Conservation (phyloP, 129 eudicot genomes). For the Apium graveolens region DNA sequence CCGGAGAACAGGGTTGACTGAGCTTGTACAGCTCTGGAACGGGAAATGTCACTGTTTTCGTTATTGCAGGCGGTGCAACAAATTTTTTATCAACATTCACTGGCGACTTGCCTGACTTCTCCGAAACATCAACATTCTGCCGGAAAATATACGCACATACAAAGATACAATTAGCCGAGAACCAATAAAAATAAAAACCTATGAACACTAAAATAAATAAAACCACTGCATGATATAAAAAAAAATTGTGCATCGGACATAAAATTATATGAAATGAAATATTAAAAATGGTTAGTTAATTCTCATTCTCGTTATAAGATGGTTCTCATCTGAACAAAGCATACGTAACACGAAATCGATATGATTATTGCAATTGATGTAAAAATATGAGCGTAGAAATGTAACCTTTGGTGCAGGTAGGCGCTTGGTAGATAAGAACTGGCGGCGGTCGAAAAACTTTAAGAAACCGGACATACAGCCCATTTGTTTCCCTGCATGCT, state of each 20-base stretch:
- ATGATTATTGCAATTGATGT: background rate
- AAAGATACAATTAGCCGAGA: background rate
- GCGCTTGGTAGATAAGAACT: constrained; percentile 56
- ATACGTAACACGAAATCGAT: too few species aligned
- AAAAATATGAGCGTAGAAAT: background rate
- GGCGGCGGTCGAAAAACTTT: constrained; percentile 76
- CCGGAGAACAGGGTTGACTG: constrained; percentile 16
- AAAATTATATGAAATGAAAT: background rate
- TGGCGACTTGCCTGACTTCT: background rate
- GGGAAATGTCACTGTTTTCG: constrained; percentile 11
- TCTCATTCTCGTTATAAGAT: too few species aligned
- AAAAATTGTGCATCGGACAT: too few species aligned
- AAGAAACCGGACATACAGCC: constrained; percentile 89
- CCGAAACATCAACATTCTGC: constrained; percentile 35
- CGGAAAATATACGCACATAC: background rate
- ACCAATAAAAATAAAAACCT: too few species aligned
- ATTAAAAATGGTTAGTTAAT: too few species aligned
- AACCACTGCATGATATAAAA: too few species aligned
- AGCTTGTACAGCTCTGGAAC: constrained; percentile 29
- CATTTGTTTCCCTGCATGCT: constrained; percentile 51
- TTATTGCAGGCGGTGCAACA: constrained; percentile 25
- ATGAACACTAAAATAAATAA: too few species aligned
- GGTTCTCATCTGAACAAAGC: too few species aligned
- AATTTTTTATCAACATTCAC: constrained; percentile 9
- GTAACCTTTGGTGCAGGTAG: constrained; percentile 60